Conservation (phyloP, 2,329 filamentous ascomycete genomes). For the Didymella pomorum region DNA sequence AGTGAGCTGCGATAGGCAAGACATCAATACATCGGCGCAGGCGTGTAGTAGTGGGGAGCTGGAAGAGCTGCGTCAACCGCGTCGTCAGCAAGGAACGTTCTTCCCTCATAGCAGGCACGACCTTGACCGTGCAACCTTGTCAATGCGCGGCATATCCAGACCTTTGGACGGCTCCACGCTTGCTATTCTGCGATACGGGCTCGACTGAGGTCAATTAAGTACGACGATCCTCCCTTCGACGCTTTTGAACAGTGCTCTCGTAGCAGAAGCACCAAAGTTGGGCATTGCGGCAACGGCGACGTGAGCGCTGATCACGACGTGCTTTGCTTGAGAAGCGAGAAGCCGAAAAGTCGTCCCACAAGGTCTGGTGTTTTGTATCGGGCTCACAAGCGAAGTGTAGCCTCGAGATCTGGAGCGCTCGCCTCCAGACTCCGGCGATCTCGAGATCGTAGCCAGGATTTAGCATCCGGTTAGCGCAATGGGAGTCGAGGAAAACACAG, state of each 20-base stretch:
- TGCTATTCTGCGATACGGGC: not conserved
- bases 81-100: conserved; percentile 13
- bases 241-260: not conserved
- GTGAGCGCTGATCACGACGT: not conserved
- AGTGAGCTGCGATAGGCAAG: not conserved
- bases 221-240: not conserved
- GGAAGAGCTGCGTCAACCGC: conserved; percentile 7
- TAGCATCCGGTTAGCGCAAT: conserved; percentile 7
- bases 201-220: not conserved
- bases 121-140: conserved; percentile 4
- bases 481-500: not conserved
- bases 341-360: not conserved
- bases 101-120: conserved; percentile 3
- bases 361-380: not conserved
- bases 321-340: not conserved
- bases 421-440: conserved; percentile 5
- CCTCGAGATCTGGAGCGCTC: conserved; percentile 6
- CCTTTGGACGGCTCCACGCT: not conserved
- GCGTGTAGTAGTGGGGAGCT: conserved; percentile 13
- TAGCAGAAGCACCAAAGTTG: not conserved
- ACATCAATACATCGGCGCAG: conserved; percentile 7
- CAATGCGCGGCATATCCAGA: not conserved
- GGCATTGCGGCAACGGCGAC: not conserved
- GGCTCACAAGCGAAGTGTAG: not conserved
- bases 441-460: conserved; percentile 15